Base-by-base conservation (phyloP, 805 yeast species). In the Clavispora fructus region DNA sequence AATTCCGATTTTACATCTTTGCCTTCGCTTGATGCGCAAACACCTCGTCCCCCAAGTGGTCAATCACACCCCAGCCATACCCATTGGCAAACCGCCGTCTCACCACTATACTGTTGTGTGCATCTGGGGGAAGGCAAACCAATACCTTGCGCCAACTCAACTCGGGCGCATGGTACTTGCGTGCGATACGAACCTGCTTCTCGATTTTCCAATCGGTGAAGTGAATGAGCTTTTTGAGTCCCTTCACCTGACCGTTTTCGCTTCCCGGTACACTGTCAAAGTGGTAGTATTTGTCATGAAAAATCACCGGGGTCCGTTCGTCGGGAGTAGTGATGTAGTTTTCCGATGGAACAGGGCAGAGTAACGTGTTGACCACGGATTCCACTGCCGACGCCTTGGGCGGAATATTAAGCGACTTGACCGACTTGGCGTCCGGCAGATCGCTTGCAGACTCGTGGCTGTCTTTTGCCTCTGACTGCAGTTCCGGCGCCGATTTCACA, bases 11-110 rank as follows among this genome's bases (percentile, higher is more conserved):
- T n/a, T 27, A 41, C 31, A 41, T 31, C 38, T 54, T 54, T 6
- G 58, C 50, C 32, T 33, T 41, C 7, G 48, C 31, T 16, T 45
- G 42, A 32, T 11, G 30, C 7, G 46, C 51, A 44, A 64, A 64
- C 10, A 65, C 49, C 38, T 58, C 58, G 17, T 57, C 61, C 38
- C 67, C 63, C 39, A 72, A 53, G 50, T 72, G 76, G 46, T 71
- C 73, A 9, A 72, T 57, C 9, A 71, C 75, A 1, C 74, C 74
- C 77, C 77, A 72, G 9, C 77, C 77, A 50, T 67, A 72, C 1
- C 74, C 76, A 54, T 72, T 72, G 25, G 72, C 59, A 54, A 72
- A 72, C 30, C 74, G 49, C 43, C 77, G 58, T 40, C 77, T 50
- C 12, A 72, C 77, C 4, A 69, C 59, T 7, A 72, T 72, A 49